A percentile compares a stretch with the other conserved stretches of the same genome.
Conservation (phyloP, 2,329 filamentous ascomycete genomes). For the Laburnicola sp. region DNA sequence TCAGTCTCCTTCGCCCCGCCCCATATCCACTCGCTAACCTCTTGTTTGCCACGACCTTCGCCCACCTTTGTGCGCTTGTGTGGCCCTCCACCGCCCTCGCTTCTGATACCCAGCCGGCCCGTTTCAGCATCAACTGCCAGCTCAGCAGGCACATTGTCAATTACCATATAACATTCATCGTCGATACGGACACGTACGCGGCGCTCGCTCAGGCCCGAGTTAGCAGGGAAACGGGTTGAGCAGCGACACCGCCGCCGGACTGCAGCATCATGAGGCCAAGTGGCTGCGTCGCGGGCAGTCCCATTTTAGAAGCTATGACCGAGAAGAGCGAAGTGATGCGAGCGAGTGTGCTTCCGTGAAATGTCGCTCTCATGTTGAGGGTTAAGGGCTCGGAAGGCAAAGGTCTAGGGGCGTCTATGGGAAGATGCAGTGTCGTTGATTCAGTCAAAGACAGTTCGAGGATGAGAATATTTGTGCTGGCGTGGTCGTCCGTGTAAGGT, state of each 20-base stretch:
- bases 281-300: conserved; percentile 62
- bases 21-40: conserved; percentile 23
- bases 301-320: conserved; percentile 79
- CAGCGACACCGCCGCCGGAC: conserved; percentile 60
- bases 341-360: conserved; percentile 70
- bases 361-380: conserved; percentile 63
- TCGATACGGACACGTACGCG: conserved; percentile 55
- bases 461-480: conserved; percentile 67
- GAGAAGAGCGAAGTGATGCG: conserved; percentile 75
- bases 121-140: conserved; percentile 19
- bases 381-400: conserved; percentile 32
- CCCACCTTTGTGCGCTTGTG: conserved; percentile 17
- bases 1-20: conserved; percentile 14
- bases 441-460: conserved; percentile 65
- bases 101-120: conserved; percentile 22
- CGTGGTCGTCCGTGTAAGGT: conserved; percentile 77
- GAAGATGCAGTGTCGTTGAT: conserved; percentile 48
- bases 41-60: conserved; percentile 42
- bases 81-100: background rate
- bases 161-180: conserved; percentile 27
- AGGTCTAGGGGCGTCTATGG: conserved; percentile 15
- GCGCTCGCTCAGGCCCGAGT: conserved; percentile 70
- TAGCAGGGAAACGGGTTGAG: conserved; percentile 66
- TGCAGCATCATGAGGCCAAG: conserved; percentile 68
- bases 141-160: conserved; percentile 28